Conservation (phyloP, 2,329 filamentous ascomycete species). For the Scytalidium lignicola region DNA sequence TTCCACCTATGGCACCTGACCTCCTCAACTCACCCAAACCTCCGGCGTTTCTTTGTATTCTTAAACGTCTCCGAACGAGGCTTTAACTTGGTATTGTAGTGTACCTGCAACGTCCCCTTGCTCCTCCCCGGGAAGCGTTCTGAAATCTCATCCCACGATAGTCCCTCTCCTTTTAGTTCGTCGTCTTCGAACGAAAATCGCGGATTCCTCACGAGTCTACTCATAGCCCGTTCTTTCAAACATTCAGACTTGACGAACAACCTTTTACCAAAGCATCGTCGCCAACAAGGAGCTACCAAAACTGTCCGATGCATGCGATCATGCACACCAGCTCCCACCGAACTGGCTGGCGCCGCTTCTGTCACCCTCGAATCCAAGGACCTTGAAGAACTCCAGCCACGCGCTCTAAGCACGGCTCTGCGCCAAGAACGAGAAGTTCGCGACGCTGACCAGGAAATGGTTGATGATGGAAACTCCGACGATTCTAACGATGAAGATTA, state of each 20-base stretch:
- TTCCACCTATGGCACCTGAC: background rate
- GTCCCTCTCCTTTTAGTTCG: constrained; percentile 12
- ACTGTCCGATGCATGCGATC: constrained; percentile 10
- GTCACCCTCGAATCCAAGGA: constrained; percentile 7
- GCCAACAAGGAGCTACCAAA: constrained; percentile 9
- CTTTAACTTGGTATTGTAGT: constrained; percentile 17
- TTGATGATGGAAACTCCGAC: constrained; percentile 9
- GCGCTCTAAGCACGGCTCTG: constrained; percentile 6
- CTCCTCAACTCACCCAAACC: constrained; percentile 8
- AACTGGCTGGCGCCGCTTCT: constrained; percentile 12
- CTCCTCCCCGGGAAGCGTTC: constrained; percentile 13
- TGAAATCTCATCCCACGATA: constrained; percentile 15
- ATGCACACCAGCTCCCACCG: constrained; percentile 7
- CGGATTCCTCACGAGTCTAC: constrained; percentile 7
- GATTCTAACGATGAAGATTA: constrained; percentile 16
- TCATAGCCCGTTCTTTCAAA: constrained; percentile 8
- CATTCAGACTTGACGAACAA: constrained; percentile 12
- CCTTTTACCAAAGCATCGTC: constrained; percentile 7
- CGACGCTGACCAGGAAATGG: constrained; percentile 11
- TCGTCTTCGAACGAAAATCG: constrained; percentile 11
- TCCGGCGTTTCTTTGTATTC: constrained; percentile 10
- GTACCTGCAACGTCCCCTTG: constrained; percentile 16
- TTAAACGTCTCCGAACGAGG: constrained; percentile 10
- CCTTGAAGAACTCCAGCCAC: constrained; percentile 5
- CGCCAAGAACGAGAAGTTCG: constrained; percentile 8